Evolutionary conservation across 2,329 filamentous ascomycete species (phyloP).

Genomic region (Scopulariopsis brevicaulis): DNA sequence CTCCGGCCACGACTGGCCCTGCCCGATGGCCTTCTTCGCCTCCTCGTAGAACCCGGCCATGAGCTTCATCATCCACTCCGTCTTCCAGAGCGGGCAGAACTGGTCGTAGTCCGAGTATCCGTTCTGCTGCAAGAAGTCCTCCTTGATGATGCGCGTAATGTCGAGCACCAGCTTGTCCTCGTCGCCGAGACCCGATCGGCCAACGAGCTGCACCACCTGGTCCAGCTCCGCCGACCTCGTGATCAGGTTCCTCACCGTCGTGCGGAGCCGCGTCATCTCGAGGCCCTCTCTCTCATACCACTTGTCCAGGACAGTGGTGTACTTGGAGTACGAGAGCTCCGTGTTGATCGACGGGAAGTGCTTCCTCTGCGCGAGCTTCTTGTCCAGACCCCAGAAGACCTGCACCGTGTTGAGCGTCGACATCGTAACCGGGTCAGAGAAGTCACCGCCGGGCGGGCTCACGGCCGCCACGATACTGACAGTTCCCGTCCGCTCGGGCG

Average conservation of each 20-base stretch:
- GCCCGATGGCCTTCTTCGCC: slow-evolving; percentile 84
- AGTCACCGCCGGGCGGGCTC: slow-evolving; percentile 95
- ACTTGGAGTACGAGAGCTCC: slow-evolving; percentile 89
- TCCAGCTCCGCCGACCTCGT: slow-evolving; percentile 95
- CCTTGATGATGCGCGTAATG: slow-evolving; percentile 83
- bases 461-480: slow-evolving; percentile 97
- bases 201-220: slow-evolving; percentile 96
- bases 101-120: slow-evolving; percentile 98
- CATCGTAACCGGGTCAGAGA: slow-evolving; percentile 93
- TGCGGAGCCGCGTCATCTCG: slow-evolving; percentile 85
- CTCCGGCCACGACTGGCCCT: slow-evolving; percentile 87
- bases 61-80: slow-evolving; percentile 99
- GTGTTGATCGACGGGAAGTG: slow-evolving; percentile 99
- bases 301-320: slow-evolving; percentile 76
- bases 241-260: slow-evolving; percentile 87
- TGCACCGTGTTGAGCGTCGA: slow-evolving; percentile 95
- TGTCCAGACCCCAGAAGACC: slow-evolving; percentile 99
- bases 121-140: slow-evolving; percentile 98
- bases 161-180: slow-evolving; percentile 97
- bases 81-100: slow-evolving; percentile 99
- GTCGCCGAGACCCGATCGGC: slow-evolving; percentile 92
- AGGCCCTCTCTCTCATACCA: slow-evolving; percentile 92
- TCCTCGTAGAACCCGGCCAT: slow-evolving; percentile 99
- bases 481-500: slow-evolving; percentile 78
- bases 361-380: slow-evolving; percentile 98